Evolutionary conservation across 2,329 filamentous ascomycete genomes (phyloP).

Genomic region (Orbilia quercus): DNA sequence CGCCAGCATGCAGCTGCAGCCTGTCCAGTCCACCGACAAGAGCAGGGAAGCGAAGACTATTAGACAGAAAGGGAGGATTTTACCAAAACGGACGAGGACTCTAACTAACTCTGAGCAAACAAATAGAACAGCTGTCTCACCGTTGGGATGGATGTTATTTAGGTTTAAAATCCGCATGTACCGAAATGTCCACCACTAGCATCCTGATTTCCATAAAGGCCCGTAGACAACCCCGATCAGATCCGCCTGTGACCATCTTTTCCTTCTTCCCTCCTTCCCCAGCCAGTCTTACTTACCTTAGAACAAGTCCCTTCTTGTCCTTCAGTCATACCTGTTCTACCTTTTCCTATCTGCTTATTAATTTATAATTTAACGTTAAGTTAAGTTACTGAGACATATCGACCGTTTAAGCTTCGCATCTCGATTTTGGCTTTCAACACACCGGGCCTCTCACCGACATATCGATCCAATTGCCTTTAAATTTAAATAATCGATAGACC

Average conservation of each 20-base stretch:
- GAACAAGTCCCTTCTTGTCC: slow-evolving; percentile 17
- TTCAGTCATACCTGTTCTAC: slow-evolving; percentile 30
- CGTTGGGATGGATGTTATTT: slow-evolving; percentile 26
- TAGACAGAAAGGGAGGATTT: slow-evolving; percentile 46
- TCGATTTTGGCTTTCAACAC: slow-evolving; percentile 43
- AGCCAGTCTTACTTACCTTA: background rate
- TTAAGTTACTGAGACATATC: slow-evolving; percentile 37
- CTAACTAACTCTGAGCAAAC: slow-evolving; percentile 11
- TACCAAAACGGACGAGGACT: slow-evolving; percentile 42
- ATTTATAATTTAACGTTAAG: background rate
- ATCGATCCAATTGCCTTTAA: slow-evolving; percentile 11
- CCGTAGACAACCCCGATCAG: slow-evolving; percentile 51
- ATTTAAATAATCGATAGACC: slow-evolving; percentile 4
- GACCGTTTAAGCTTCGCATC: slow-evolving; percentile 38
- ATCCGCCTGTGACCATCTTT: slow-evolving; percentile 52
- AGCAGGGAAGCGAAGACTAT: slow-evolving; percentile 45
- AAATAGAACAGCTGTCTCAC: slow-evolving; percentile 47
- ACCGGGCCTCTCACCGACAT: slow-evolving; percentile 1
- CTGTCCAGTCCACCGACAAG: slow-evolving; percentile 6
- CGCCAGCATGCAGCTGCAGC: slow-evolving; percentile 43
- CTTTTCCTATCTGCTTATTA: background rate
- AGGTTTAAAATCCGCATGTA: slow-evolving; percentile 29
- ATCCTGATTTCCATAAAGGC: slow-evolving; percentile 46
- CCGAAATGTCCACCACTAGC: slow-evolving; percentile 60
- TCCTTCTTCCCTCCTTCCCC: slow-evolving; percentile 26